These are phyloP conservation scores for Phascolomyces articulosus DNA, from an alignment of 371 early-diverging fungal genomes.

Conservation along the genomic window DNA sequence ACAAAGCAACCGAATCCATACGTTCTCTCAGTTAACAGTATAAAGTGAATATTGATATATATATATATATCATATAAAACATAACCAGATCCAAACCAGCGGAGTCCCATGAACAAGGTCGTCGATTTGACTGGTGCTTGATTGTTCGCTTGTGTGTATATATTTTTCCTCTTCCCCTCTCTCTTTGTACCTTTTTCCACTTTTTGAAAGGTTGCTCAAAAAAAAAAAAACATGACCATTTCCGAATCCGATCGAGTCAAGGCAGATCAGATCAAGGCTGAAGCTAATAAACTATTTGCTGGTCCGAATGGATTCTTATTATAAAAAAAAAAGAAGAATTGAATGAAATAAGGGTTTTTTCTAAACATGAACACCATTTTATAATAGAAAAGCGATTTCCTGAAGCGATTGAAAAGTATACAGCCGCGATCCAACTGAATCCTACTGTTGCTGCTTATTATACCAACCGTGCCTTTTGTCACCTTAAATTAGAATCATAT, in stretches of 20 bases:
- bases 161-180: too few relatives aligned
- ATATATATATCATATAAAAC: too few relatives aligned
- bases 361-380: too few relatives aligned
- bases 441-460: constrained; percentile 86
- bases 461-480: constrained; percentile 92
- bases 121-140: too few relatives aligned
- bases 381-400: constrained; percentile 72
- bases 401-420: constrained; percentile 85
- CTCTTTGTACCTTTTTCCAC: not conserved
- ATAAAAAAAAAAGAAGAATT: not conserved
- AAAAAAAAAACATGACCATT: constrained; percentile 12
- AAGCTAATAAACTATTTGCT: constrained; percentile 78
- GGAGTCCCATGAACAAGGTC: too few relatives aligned
- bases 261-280: constrained; percentile 73
- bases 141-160: too few relatives aligned
- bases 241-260: constrained; percentile 51
- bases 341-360: not conserved
- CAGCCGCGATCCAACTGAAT: constrained; percentile 81
- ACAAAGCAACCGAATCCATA: too few relatives aligned
- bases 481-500: constrained; percentile 87
- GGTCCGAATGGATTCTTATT: constrained; percentile 50
- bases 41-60: too few relatives aligned
- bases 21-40: too few relatives aligned
- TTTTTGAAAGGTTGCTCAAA: too few relatives aligned
- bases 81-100: too few relatives aligned